phyloP scores from a whole-genome alignment of 139 green algal genomes.

The Chlorella sp. region DNA sequence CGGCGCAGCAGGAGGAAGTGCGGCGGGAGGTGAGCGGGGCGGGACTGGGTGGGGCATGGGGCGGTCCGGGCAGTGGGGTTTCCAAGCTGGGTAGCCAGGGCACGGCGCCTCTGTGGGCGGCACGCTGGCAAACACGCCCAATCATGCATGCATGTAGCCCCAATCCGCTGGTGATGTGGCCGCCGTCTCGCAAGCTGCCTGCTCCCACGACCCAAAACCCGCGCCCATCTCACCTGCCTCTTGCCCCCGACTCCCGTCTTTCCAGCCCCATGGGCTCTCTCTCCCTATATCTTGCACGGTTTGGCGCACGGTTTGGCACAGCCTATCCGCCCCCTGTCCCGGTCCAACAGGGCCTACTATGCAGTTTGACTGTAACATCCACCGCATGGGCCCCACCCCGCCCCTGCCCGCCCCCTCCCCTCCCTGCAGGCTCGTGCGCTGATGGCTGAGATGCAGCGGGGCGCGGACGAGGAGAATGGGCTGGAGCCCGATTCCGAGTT shows the following conservation, averaged over 20 bases:
- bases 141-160: background rate
- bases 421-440: background rate
- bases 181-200: background rate
- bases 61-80: too few species aligned
- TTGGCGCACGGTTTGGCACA: too few species aligned
- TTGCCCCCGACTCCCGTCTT: too few species aligned
- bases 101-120: too few species aligned
- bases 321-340: too few species aligned
- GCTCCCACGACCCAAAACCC: too few species aligned
- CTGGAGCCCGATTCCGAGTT: background rate
- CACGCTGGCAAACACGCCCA: too few species aligned
- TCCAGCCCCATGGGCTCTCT: too few species aligned
- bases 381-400: background rate
- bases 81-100: too few species aligned
- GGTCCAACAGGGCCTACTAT: too few species aligned
- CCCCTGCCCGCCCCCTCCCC: background rate
- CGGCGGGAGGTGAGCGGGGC: constrained; percentile 2
- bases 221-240: too few species aligned
- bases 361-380: background rate
- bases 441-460: background rate
- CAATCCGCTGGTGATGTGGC: background rate
- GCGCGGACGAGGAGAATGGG: background rate
- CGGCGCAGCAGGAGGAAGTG: constrained; percentile 28
- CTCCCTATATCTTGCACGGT: too few species aligned
- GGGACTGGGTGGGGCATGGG: background rate